Evolutionary conservation across 163 green algal genomes (phyloP), one percentile per base, ranked within the genome.

Genomic region (Coccomyxa subellipsoidea): DNA sequence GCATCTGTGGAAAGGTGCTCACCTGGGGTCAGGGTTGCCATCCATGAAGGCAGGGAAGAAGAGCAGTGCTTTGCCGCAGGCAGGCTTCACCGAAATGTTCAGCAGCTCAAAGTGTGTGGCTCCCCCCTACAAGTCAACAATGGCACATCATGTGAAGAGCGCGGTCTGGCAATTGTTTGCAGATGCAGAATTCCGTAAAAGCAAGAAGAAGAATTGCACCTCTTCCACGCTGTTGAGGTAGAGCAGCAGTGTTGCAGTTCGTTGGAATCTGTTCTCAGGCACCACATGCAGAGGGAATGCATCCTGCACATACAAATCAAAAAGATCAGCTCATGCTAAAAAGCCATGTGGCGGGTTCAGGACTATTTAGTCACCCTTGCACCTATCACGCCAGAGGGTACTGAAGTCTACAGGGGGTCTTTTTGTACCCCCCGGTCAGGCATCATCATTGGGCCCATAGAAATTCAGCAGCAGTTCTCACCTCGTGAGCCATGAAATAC

Each of bases 11-110:
- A 25, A 8, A 31, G 8, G 23, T 1, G 10, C 85, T 47, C 34
- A 90, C 90, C 90, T 85, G 0, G 85, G 35, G 66, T 95, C 92
- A 4, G 93, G 81, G 9, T 53, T 88, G 69, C 92, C 91, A 71
- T 94, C 86, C 0, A 89, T 78, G 76, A 92, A 94, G 1, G 88
- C 81, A 6, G 93, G 93, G 83, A 96, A 96, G 84, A 96, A 96
- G 29, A 96, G 83, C 72, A 96, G 82, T 25, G 87, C 88, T 69
- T 80, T 92, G 84, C 93, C 93, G 71, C 87, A 82, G 10, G n/a
- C 27, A 0, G 93, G 93, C 81, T 83, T 66, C 38, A 96, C 89
- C 31, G 84, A 82, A 18, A 96, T 40, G 32, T 85, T 85, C 69
- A 96, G 83, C 53, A 91, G 82, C 34, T 96, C 88, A 81, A 96